Base-by-base conservation (phyloP, 2,329 filamentous ascomycete genomes). In the Paecilomyces fulvus region DNA sequence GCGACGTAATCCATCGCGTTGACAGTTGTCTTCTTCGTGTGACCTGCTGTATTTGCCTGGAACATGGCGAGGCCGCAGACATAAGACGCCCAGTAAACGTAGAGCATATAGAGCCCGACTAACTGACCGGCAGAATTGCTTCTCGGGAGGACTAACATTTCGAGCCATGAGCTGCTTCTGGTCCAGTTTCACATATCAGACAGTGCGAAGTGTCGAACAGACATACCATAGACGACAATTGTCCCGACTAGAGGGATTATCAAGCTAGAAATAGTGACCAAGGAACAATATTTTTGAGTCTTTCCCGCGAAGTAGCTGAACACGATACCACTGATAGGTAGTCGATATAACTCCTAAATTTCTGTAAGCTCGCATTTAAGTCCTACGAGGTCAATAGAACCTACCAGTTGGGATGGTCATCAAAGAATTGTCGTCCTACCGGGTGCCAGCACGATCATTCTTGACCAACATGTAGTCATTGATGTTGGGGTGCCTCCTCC, bases 381-480 rank as follows among this genome's bases (percentile, higher is more conserved):
- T 14, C 2, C n/a, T 7, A 30, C 20, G 3, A 14, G 11, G 10
- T 21, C 2, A 4, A 23, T n/a, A 6, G 5, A 20, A 43, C 37
- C 10, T 49, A 60, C 54, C 54, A 48, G 60, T 61, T 0, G 65
- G 65, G 50, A 67, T 66, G 46, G 63, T 65, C 31, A 72, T 59
- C 31, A 71, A 54, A 1, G 67, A 64, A 74, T 79, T 12, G 65
- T 79, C 3, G 67, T 78, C 1, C 60, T 66, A 1, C 75, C 74
- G 0, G 64, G 61, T 11, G 65, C 72, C 2, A 69, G 66, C 1
- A 75, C 75, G 0, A 71, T 62, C 1, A 64, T 77, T 8, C 63
- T 73, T 0, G 64, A 70, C 12, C 67, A 67, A 5, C 71, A 74
- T 58, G 67, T 78, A 28, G 63, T 77, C 20, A 64, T 78, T 21